Conservation (phyloP, 2,329 filamentous ascomycete genomes). For the Colletotrichum sojae region DNA sequence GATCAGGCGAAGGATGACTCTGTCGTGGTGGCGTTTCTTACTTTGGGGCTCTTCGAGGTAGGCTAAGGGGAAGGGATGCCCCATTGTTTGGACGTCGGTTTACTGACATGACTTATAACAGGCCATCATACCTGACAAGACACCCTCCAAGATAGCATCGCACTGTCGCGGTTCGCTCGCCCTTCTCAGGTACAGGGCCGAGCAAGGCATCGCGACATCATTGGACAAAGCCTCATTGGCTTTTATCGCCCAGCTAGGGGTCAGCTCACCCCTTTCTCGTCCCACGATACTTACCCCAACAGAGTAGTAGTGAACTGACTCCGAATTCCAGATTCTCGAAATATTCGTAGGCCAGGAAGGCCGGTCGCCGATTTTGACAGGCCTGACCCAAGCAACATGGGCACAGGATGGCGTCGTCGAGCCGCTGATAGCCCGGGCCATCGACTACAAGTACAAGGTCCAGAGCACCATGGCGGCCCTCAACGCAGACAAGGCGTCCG, state of each 20-base stretch:
- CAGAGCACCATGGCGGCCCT: neutral
- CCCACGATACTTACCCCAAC: neutral
- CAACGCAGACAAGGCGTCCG: neutral
- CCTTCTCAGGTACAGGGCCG: conserved; percentile 30
- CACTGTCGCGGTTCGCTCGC: conserved; percentile 29
- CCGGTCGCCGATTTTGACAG: neutral
- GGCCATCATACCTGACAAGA: conserved; percentile 17
- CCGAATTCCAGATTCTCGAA: conserved; percentile 1
- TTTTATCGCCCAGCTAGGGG: conserved; percentile 20
- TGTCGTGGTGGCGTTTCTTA: conserved; percentile 16
- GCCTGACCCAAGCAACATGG: conserved; percentile 6
- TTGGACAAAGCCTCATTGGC: conserved; percentile 22
- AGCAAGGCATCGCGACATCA: conserved; percentile 18
- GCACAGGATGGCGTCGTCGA: conserved; percentile 3
- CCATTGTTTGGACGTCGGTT: too few relatives aligned
- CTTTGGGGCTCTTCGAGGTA: conserved; percentile 33
- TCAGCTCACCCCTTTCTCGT: neutral
- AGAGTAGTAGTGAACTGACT: neutral
- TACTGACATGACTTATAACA: neutral
- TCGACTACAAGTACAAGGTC: conserved; percentile 11
- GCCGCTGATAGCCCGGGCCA: conserved; percentile 19
- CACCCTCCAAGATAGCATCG: conserved; percentile 1
- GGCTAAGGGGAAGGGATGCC: too few relatives aligned
- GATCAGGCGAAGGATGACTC: conserved; percentile 24
- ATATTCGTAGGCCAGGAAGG: conserved; percentile 12